Evolutionary conservation across 305 asterid species (phyloP), one percentile per base, ranked within the genome.

Genomic region (Ajuga reptans): DNA sequence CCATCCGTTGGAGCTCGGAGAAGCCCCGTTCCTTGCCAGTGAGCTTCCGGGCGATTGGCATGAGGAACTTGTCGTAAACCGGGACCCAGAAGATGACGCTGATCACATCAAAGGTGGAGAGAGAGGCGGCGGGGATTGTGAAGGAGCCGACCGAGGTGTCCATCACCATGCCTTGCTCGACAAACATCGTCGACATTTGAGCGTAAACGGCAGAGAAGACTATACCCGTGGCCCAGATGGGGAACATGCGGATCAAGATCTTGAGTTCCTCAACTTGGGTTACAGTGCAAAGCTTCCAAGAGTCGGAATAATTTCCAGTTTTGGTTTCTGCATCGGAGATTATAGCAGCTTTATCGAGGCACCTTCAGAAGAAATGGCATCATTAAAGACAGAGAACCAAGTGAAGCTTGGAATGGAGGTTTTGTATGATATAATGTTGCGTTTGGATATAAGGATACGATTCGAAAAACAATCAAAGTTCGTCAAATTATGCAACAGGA

Each of bases 101-200:
- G 64, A 92, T 79, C 80, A 86, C 88, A 21, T 92, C 96, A 6
- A 90, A 92, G 50, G 83, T 75, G 0, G 96, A 88, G 5, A 92
- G 85, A 60, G 96, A 83, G 39, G 97, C 98, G 0, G 98, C 89
- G 2, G 98, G 98, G 54, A 92, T 88, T 3, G 76, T 77, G 80
- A 90, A 88, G 77, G 98, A 83, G 49, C 92, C 96, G 1, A 84
- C n/a, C 11, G 88, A 56, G n/a, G 95, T 88, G 83, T 92, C 90
- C 97, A 92, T 92, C 77, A 87, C 79, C 81, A 77, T 86, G 78
- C 98, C 98, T 81, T 92, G 97, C 82, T 88, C 98, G 2, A 92
- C 96, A 27, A 92, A 92, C 95, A 92, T 87, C 3, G 97, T 85
- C 1, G 95, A 82, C 95, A 92, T 85, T 78, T 92, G 98, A 41